These are phyloP conservation scores for Brettanomyces bruxellensis DNA, from an alignment of 805 yeast genomes.

Conservation along the genomic window DNA sequence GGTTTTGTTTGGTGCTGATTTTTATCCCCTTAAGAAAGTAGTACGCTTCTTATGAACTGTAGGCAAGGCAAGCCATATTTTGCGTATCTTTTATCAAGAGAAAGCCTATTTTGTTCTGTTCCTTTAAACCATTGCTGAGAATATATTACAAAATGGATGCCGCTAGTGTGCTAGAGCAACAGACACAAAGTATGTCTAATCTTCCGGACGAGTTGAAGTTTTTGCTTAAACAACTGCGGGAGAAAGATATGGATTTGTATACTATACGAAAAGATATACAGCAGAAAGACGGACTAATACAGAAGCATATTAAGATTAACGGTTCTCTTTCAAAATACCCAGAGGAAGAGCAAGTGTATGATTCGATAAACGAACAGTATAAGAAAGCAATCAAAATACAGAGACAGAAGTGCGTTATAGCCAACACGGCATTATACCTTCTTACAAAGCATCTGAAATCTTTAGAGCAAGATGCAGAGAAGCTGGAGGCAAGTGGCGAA, in stretches of 20 bases:
- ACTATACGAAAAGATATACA: slow-evolving; percentile 60
- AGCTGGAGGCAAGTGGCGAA: slow-evolving; percentile 73
- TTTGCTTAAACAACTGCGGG: slow-evolving; percentile 67
- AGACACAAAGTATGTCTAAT: slow-evolving; percentile 56
- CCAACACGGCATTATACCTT: slow-evolving; percentile 75
- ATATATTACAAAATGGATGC: slow-evolving; percentile 58
- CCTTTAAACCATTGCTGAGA: no score
- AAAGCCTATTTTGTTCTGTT: no score
- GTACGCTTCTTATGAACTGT: no score
- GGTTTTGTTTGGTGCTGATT: not conserved
- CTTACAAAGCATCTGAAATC: slow-evolving; percentile 66
- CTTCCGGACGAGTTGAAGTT: slow-evolving; percentile 82
- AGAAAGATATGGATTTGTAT: slow-evolving; percentile 55
- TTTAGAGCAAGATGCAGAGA: slow-evolving; percentile 67
- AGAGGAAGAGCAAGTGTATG: slow-evolving; percentile 59
- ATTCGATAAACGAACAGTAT: slow-evolving; percentile 63
- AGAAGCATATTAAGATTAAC: slow-evolving; percentile 71
- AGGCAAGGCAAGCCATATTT: no score
- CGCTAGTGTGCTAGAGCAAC: slow-evolving; percentile 70
- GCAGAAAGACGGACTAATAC: slow-evolving; percentile 70
- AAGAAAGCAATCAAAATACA: slow-evolving; percentile 53
- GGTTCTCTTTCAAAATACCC: slow-evolving; percentile 79
- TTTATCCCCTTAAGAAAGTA: no score
- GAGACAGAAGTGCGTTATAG: slow-evolving; percentile 65
- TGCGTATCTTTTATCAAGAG: no score